Base-by-base conservation (phyloP, 192 early-diverging fungal genomes). In the Coemansia asiatica region DNA sequence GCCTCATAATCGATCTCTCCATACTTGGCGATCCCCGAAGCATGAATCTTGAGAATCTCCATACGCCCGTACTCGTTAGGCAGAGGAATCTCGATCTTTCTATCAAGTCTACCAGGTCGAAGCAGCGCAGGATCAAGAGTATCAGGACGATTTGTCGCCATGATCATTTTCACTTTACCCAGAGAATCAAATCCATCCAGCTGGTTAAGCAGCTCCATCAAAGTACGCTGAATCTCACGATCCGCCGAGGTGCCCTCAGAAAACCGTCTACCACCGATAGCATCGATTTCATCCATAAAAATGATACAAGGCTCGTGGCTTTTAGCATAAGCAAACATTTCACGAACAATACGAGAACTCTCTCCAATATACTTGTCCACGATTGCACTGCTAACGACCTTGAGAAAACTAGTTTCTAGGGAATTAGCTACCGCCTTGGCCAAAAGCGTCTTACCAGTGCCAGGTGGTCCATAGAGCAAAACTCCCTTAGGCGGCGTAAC, bases 321-420 rank as follows among this genome's bases (percentile, higher is more conserved):
- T 64, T 91, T 93, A 35, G 97, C 97, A 81, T 99, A 99, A 0
- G 93, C 95, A 89, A 99, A 99, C 97, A 99, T 99, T 81, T 99
- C 97, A 28, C 97, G 87, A 61, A 99, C 88, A 54, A 99, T 79
- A 66, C 97, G 83, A 47, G 97, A 96, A 83, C 92, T 94, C 83
- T 99, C 97, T 62, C 97, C 97, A 84, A 99, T 99, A 73, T 97
- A 99, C 83, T 99, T 99, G 86, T 99, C 97, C 4, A 99, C 96
- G 80, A 99, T 99, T 10, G 97, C 97, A 73, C 91, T 93, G 25
- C 95, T 95, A 0, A 98, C 97, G 1, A 99, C 95, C 74, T 99
- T 99, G 48, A 99, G 84, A 73, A 99, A 99, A 71, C 97, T 98
- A 67, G 95, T 97, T 71, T 99, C 95, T 16, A 99, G 78, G 6